Evolutionary conservation across 2,329 filamentous ascomycete species (phyloP).

Genomic region (Trichoderma gracile): DNA sequence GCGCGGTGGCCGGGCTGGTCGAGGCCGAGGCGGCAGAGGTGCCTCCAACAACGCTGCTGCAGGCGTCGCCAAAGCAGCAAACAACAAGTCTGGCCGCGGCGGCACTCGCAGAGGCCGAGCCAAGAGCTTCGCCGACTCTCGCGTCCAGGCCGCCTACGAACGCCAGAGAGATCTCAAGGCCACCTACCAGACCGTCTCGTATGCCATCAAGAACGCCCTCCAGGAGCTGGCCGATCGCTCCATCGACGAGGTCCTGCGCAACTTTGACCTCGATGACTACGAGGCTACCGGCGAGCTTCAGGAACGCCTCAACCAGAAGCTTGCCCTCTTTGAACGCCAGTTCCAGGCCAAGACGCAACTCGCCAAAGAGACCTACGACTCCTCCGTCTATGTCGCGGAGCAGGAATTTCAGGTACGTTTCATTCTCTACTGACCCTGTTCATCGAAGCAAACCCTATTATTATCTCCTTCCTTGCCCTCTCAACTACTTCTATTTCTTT

Average conservation of each 20-base stretch:
- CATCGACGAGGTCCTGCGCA: conserved; percentile 57
- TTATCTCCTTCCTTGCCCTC: not conserved
- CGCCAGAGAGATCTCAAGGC: conserved; percentile 68
- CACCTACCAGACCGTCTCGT: conserved; percentile 62
- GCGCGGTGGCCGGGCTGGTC: conserved; percentile 35
- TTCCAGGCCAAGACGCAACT: conserved; percentile 40
- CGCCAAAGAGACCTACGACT: conserved; percentile 43
- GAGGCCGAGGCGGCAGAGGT: conserved; percentile 32
- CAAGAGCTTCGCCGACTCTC: conserved; percentile 57
- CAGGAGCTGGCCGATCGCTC: conserved; percentile 65
- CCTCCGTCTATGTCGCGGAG: conserved; percentile 39
- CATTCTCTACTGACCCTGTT: conserved; percentile 27
- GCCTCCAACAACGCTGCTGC: conserved; percentile 35
- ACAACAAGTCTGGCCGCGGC: conserved; percentile 42
- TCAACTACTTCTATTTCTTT: conserved; percentile 14
- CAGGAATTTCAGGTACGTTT: conserved; percentile 44
- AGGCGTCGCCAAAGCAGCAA: conserved; percentile 38
- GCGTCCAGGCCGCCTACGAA: conserved; percentile 59
- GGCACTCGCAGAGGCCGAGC: conserved; percentile 51
- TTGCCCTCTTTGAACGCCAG: conserved; percentile 37
- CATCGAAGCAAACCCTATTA: not conserved
- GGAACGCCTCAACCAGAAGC: conserved; percentile 36
- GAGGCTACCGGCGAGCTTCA: conserved; percentile 56
- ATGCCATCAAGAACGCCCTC: conserved; percentile 63
- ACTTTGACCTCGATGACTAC: conserved; percentile 53